Conservation (phyloP, 2,329 filamentous ascomycete species). For the Fusarium penzigii region DNA sequence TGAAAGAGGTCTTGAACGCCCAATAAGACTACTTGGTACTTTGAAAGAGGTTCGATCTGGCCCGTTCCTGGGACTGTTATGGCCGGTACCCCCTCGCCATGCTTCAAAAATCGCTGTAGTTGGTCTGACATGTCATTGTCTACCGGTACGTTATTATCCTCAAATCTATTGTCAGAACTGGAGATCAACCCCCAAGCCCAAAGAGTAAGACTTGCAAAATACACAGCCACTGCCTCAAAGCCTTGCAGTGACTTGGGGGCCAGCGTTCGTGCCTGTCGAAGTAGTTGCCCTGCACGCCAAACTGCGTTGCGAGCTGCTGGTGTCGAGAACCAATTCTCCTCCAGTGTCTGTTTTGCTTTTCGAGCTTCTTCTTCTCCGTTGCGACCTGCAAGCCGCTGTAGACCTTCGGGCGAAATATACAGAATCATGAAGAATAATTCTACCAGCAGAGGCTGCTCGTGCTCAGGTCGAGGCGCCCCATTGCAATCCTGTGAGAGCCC, state of each 20-base stretch:
- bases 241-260: slow-evolving; percentile 19
- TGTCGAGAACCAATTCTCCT: slow-evolving; percentile 15
- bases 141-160: slow-evolving; percentile 12
- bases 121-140: slow-evolving; percentile 21
- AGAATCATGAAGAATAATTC: slow-evolving; percentile 29
- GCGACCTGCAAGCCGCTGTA: slow-evolving; percentile 21
- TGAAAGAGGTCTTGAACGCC: slow-evolving; percentile 18
- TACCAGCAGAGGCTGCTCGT: slow-evolving; percentile 20
- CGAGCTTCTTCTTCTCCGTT: slow-evolving; percentile 24
- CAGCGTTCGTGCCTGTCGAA: slow-evolving; percentile 22
- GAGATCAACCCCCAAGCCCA: slow-evolving; percentile 24
- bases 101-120: slow-evolving; percentile 18
- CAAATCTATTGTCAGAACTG: slow-evolving; percentile 4
- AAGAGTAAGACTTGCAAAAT: slow-evolving; percentile 23
- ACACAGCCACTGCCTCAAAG: slow-evolving; percentile 26
- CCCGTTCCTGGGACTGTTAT: slow-evolving; percentile 11
- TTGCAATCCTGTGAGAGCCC: slow-evolving; percentile 19
- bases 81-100: slow-evolving; percentile 17
- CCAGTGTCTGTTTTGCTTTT: slow-evolving; percentile 14
- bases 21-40: slow-evolving; percentile 12
- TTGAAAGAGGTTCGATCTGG: slow-evolving; percentile 20
- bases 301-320: slow-evolving; percentile 23
- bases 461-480: slow-evolving; percentile 2
- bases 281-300: slow-evolving; percentile 28
- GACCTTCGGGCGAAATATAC: slow-evolving; percentile 23